phyloP scores from a whole-genome alignment of 768 basidiomycete species.

The Lactarius pseudohatsudake region DNA sequence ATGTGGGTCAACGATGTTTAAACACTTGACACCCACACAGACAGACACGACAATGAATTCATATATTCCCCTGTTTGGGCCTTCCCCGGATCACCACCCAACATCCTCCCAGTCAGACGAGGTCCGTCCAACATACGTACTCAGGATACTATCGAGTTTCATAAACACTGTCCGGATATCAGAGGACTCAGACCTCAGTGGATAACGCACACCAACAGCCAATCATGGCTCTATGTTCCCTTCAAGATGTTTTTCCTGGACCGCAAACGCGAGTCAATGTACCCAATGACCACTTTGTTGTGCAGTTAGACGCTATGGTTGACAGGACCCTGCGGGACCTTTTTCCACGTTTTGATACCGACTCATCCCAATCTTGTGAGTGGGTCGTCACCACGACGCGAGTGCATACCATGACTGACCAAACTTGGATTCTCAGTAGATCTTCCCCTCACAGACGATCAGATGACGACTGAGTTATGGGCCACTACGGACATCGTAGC shows the following conservation, averaged over 20 bases:
- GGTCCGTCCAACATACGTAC: background rate
- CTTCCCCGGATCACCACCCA: background rate
- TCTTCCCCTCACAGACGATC: background rate
- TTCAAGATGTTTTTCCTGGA: background rate
- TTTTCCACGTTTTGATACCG: background rate
- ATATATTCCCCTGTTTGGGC: background rate
- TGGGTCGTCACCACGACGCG: background rate
- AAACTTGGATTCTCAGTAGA: background rate
- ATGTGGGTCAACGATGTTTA: background rate
- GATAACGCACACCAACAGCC: background rate
- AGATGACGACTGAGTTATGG: background rate
- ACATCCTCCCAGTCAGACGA: background rate
- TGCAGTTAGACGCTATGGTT: background rate
- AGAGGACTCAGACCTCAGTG: background rate
- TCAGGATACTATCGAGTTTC: background rate
- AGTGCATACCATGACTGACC: background rate
- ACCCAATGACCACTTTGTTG: background rate
- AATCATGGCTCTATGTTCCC: background rate
- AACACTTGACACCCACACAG: background rate
- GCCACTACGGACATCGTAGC: background rate
- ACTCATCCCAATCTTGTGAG: background rate
- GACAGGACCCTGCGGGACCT: background rate
- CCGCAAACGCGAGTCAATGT: background rate
- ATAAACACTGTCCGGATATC: background rate
- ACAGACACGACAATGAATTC: background rate